A percentile compares a stretch with the other conserved stretches of the same genome.
Evolutionary conservation across 1,139 yeast species (phyloP).

Genomic region (Scheffersomyces quercinus): DNA sequence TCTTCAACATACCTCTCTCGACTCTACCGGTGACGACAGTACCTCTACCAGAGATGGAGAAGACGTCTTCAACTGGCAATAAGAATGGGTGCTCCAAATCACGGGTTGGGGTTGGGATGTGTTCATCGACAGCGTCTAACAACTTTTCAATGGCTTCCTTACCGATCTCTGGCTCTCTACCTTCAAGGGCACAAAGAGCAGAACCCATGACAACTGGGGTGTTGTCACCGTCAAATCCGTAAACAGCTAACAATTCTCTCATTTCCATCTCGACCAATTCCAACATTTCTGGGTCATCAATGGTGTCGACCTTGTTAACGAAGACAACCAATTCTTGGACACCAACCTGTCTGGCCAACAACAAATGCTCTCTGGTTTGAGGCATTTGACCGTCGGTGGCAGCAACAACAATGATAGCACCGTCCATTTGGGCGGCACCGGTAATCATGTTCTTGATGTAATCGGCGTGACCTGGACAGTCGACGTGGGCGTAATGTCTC

Average conservation of each 20-base stretch:
- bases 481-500: conserved; percentile 35
- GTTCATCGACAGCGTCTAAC: conserved; percentile 88
- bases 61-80: conserved; percentile 96
- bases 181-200: conserved; percentile 95
- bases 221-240: conserved; percentile 98
- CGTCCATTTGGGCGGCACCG: conserved; percentile 99
- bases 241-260: conserved; percentile 89
- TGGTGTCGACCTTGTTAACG: conserved; percentile 96
- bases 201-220: conserved; percentile 99
- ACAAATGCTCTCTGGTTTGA: conserved; percentile 97
- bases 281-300: conserved; percentile 98
- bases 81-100: conserved; percentile 95
- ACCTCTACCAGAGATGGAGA: conserved; percentile 99
- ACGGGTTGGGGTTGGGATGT: conserved; percentile 95
- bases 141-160: conserved; percentile 77
- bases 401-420: conserved; percentile 98
- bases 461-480: conserved; percentile 94
- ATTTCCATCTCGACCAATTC: conserved; percentile 99
- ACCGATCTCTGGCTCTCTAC: conserved; percentile 89
- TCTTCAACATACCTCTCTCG: conserved; percentile 94
- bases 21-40: conserved; percentile 99
- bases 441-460: conserved; percentile 98
- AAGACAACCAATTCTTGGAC: conserved; percentile 96
- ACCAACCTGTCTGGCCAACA: conserved; percentile 99
- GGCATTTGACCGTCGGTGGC: conserved; percentile 99